These are phyloP conservation scores for Xylariales sp. DNA, from an alignment of 2,329 filamentous ascomycete genomes.

Conservation along the genomic window DNA sequence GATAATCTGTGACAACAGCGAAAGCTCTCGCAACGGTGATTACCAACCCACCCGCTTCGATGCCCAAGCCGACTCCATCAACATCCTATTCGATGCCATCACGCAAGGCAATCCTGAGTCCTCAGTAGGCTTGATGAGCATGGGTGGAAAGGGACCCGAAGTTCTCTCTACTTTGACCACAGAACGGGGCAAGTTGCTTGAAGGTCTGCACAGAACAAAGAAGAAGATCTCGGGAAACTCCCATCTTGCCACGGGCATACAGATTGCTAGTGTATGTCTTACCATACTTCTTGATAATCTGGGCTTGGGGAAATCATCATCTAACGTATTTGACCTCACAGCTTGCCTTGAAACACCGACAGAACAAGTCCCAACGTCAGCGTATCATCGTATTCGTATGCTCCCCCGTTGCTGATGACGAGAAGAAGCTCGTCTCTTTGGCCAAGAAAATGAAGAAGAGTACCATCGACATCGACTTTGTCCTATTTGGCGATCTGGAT, in stretches of 20 bases:
- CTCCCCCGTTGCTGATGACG: slow-evolving; percentile 83
- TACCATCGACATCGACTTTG: slow-evolving; percentile 88
- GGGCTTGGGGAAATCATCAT: too few species aligned
- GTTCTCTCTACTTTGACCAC: slow-evolving; percentile 94
- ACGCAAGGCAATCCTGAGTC: slow-evolving; percentile 95
- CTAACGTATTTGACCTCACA: too few species aligned
- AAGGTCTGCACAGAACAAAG: slow-evolving; percentile 83
- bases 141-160: slow-evolving; percentile 96
- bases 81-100: slow-evolving; percentile 92
- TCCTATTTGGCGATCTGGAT: slow-evolving; percentile 90
- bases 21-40: slow-evolving; percentile 96
- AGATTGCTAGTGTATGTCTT: slow-evolving; percentile 82
- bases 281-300: too few species aligned
- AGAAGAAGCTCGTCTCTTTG: slow-evolving; percentile 82
- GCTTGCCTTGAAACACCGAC: slow-evolving; percentile 95
- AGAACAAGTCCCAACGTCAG: slow-evolving; percentile 95
- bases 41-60: slow-evolving; percentile 89
- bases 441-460: slow-evolving; percentile 99
- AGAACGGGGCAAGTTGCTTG: slow-evolving; percentile 92
- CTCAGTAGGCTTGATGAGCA: slow-evolving; percentile 96
- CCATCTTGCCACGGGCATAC: slow-evolving; percentile 89
- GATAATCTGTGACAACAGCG: slow-evolving; percentile 99
- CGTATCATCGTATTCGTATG: slow-evolving; percentile 97
- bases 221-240: slow-evolving; percentile 86
- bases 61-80: slow-evolving; percentile 91